phyloP scores from a whole-genome alignment of 2,329 filamentous ascomycete genomes.

The Zasmidium citrigriseum region DNA sequence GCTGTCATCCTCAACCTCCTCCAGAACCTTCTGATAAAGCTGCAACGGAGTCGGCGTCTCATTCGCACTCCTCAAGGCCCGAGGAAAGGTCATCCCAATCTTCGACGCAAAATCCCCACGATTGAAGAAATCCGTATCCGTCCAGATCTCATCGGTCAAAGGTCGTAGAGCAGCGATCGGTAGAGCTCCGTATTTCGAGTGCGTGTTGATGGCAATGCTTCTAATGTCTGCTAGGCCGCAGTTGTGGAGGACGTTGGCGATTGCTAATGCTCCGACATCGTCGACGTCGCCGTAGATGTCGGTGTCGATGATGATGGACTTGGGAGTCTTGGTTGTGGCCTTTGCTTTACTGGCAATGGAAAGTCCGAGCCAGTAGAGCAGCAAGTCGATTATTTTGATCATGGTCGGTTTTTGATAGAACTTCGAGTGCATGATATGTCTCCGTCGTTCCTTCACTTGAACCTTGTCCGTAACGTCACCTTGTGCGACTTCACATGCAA shows the following conservation, averaged over 20 bases:
- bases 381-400: too few species aligned
- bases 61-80: conserved; percentile 3
- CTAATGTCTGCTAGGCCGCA: conserved; percentile 21
- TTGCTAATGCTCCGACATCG: conserved; percentile 24
- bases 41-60: conserved; percentile 13
- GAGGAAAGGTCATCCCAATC: too few species aligned
- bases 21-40: conserved; percentile 15
- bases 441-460: too few species aligned
- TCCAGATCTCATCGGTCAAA: neutral
- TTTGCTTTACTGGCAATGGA: too few species aligned
- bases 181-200: conserved; percentile 23
- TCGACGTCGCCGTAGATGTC: conserved; percentile 25
- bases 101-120: neutral
- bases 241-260: conserved; percentile 25
- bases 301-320: conserved; percentile 47
- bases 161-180: conserved; percentile 17
- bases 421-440: too few species aligned
- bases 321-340: too few species aligned
- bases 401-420: too few species aligned
- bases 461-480: too few species aligned
- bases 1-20: conserved; percentile 9
- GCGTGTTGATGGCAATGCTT: conserved; percentile 23
- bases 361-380: too few species aligned
- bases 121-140: neutral
- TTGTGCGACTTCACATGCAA: too few species aligned